Conservation (phyloP, 139 green algal genomes). For the Desmodesmus armatus region DNA sequence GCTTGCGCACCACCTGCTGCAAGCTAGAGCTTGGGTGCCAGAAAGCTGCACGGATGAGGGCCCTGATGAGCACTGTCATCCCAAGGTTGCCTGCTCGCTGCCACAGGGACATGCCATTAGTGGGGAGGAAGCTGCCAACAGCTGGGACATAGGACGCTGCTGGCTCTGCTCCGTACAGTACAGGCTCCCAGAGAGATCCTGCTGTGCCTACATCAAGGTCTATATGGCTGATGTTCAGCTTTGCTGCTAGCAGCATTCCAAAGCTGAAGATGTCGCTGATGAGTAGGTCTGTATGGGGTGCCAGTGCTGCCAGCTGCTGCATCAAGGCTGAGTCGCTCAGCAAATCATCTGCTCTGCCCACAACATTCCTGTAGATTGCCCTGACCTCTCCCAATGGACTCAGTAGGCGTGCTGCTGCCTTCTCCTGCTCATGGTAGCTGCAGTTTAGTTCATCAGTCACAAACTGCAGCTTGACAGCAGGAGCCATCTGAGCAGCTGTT, state of each 20-base stretch:
- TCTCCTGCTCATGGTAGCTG: slow-evolving; percentile 28
- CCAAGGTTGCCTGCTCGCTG: slow-evolving; percentile 31
- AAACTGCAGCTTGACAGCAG: neutral
- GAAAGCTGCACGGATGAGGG: neutral
- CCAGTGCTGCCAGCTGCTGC: slow-evolving; percentile 12
- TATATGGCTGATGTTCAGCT: slow-evolving; percentile 6
- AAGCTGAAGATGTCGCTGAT: slow-evolving; percentile 37
- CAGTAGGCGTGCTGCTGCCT: neutral
- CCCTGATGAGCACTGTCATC: neutral
- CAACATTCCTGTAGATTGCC: slow-evolving; percentile 10
- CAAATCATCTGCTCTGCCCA: slow-evolving; percentile 15
- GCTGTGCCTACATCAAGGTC: slow-evolving; percentile 46
- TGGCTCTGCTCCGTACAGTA: slow-evolving; percentile 34
- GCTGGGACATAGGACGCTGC: slow-evolving; percentile 40
- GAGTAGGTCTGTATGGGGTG: slow-evolving; percentile 36
- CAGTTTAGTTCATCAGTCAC: slow-evolving; percentile 28
- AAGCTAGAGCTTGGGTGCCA: slow-evolving; percentile 24
- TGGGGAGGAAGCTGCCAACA: slow-evolving; percentile 48
- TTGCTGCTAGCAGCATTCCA: slow-evolving; percentile 4
- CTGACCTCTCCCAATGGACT: neutral
- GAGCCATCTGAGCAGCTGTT: neutral
- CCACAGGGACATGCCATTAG: slow-evolving; percentile 44
- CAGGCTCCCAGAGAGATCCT: slow-evolving; percentile 29
- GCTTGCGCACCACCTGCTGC: slow-evolving; percentile 26
- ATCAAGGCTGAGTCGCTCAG: slow-evolving; percentile 39